phyloP scores from a whole-genome alignment of 441 rosid genomes.

The Pelargonium myrrhifolium region DNA sequence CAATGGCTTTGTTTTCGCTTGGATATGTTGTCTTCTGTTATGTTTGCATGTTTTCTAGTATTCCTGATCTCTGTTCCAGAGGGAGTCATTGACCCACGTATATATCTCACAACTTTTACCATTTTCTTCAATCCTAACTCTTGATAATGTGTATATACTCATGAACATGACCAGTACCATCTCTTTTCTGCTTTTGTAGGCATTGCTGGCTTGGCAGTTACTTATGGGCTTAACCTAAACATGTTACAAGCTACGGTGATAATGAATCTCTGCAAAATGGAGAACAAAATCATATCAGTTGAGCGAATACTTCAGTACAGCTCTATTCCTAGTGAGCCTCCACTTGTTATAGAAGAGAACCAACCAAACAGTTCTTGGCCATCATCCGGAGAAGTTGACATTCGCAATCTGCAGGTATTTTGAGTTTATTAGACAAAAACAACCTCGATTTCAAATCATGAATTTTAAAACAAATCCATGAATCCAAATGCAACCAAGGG shows the following conservation, averaged over 20 bases:
- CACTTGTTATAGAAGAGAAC: slow-evolving; percentile 58
- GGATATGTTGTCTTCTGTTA: slow-evolving; percentile 55
- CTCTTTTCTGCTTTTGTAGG: slow-evolving; percentile 27
- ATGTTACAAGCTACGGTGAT: slow-evolving; percentile 54
- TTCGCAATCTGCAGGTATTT: slow-evolving; percentile 59
- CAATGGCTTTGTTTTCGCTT: slow-evolving; percentile 85
- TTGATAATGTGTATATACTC: not conserved
- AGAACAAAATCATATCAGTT: slow-evolving; percentile 76
- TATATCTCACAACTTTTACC: slow-evolving; percentile 12
- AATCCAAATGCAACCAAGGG: too few species aligned
- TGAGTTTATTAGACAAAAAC: too few species aligned
- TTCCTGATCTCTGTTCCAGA: slow-evolving; percentile 56
- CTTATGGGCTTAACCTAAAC: slow-evolving; percentile 75
- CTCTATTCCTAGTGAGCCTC: slow-evolving; percentile 65
- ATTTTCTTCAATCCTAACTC: not conserved
- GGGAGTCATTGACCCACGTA: slow-evolving; percentile 73
- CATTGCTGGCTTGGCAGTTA: slow-evolving; percentile 78
- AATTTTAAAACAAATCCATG: too few species aligned
- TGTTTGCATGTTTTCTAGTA: slow-evolving; percentile 60
- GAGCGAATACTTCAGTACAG: slow-evolving; percentile 84
- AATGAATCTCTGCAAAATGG: slow-evolving; percentile 53
- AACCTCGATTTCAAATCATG: too few species aligned
- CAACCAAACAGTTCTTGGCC: slow-evolving; percentile 59
- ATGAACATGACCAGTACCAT: not conserved
- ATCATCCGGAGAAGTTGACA: slow-evolving; percentile 47